These are phyloP conservation scores for Paracoccidioides brasiliensis DNA, from an alignment of 2,329 filamentous ascomycete species.

Conservation along the genomic window DNA sequence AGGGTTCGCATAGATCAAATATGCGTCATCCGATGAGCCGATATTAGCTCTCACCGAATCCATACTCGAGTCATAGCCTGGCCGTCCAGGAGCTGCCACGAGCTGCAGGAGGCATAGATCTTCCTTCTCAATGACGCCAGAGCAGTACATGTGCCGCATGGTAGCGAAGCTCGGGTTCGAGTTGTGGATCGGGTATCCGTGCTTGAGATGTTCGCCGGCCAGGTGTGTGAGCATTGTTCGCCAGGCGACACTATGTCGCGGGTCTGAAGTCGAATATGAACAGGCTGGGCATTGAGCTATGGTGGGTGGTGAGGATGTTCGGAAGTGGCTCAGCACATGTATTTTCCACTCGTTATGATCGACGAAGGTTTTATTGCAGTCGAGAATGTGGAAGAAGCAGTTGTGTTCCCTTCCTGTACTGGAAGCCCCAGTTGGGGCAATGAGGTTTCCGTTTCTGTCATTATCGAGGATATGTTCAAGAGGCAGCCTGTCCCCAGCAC, in stretches of 20 bases:
- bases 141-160: constrained; percentile 33
- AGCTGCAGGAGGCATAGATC: constrained; percentile 34
- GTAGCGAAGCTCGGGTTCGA: constrained; percentile 32
- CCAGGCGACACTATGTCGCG: constrained; percentile 24
- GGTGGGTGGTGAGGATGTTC: constrained; percentile 26
- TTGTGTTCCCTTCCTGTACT: not conserved
- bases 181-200: constrained; percentile 28
- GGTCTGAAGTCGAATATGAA: constrained; percentile 14
- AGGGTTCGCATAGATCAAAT: constrained; percentile 27
- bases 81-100: constrained; percentile 24
- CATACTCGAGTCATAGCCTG: constrained; percentile 25
- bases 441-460: constrained; percentile 19
- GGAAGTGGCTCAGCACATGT: constrained; percentile 35
- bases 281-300: constrained; percentile 34
- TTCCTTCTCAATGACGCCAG: constrained; percentile 30
- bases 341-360: constrained; percentile 29
- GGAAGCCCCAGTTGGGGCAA: constrained; percentile 11
- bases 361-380: constrained; percentile 30
- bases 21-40: constrained; percentile 29
- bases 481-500: constrained; percentile 14
- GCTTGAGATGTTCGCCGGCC: constrained; percentile 27
- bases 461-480: constrained; percentile 17
- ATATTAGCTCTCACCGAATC: constrained; percentile 25
- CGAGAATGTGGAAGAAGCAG: constrained; percentile 35
- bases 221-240: constrained; percentile 32